Conservation (phyloP, 2,329 filamentous ascomycete genomes). For the Ophiostoma pallidulum region DNA sequence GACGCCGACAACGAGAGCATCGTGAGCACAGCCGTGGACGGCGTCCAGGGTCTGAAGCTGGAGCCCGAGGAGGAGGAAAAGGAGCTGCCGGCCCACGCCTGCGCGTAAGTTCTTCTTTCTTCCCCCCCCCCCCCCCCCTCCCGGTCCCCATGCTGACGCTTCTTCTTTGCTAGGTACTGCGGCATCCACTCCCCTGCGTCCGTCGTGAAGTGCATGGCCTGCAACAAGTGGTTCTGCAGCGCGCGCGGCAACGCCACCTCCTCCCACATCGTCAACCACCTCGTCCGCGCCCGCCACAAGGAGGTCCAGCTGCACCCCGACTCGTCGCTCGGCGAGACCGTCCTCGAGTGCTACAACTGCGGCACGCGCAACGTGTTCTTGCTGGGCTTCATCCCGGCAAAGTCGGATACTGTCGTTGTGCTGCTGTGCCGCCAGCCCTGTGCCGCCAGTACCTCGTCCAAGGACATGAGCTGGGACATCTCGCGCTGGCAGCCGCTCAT, state of each 20-base stretch:
- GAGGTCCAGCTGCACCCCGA: slow-evolving; percentile 94
- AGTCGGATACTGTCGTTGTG: slow-evolving; percentile 96
- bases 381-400: slow-evolving; percentile 94
- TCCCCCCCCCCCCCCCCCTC: too few species aligned
- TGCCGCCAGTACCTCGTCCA: slow-evolving; percentile 86
- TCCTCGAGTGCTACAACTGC: slow-evolving; percentile 97
- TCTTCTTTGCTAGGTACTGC: slow-evolving; percentile 60
- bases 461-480: slow-evolving; percentile 99
- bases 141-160: not conserved
- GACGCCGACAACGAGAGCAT: slow-evolving; percentile 71
- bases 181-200: slow-evolving; percentile 93
- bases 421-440: slow-evolving; percentile 94
- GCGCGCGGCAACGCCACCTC: slow-evolving; percentile 93
- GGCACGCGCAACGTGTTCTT: slow-evolving; percentile 99
- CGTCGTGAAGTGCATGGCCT: slow-evolving; percentile 91
- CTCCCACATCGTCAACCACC: slow-evolving; percentile 95
- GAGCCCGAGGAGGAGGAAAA: slow-evolving; percentile 64
- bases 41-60: slow-evolving; percentile 54
- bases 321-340: slow-evolving; percentile 88
- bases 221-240: slow-evolving; percentile 99
- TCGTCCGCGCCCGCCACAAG: slow-evolving; percentile 94
- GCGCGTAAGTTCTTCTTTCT: slow-evolving; percentile 58
- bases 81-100: slow-evolving; percentile 87
- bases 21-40: slow-evolving; percentile 72
- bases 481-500: slow-evolving; percentile 97